Base-by-base conservation (phyloP, 495 filamentous ascomycete genomes). In the Podospora fimiseda region DNA sequence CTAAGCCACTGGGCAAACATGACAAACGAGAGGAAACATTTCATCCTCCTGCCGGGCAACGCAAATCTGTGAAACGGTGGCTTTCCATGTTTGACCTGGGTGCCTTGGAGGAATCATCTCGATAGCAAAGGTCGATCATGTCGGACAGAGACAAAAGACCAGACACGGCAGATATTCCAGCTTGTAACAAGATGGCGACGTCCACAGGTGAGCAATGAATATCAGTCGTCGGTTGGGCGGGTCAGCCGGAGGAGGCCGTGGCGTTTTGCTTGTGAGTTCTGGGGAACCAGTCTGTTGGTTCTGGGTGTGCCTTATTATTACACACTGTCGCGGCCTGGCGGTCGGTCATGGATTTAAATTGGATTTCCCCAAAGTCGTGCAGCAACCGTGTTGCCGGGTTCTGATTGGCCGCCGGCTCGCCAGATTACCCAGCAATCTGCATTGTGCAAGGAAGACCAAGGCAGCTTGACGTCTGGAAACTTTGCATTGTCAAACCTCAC, bases 261-360 rank as follows among this genome's bases (percentile, higher is more conserved):
- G 39, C 39, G n/a, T n/a, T n/a, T n/a, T n/a, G n/a, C n/a, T n/a
- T 14, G 16, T 18, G 16, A n/a, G 16, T 5, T 14, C 16, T 41
- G 39, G 14, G 16, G 13, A 41, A n/a, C 16, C 4, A 18, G 39
- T 41, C 16, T 41, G 39, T 41, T 41, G 39, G 39, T 41, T 41
- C 39, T 41, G 39, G 14, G 13, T n/a, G 8, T 18, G 39, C 4
- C 39, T 18, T 6, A 9, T 20, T n/a, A n/a, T n/a, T n/a, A n/a
- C n/a, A 24, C 23, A 47, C 44, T 14, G 44, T 15, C 23, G 54
- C 36, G 51, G 50, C 48, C 57, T 58, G 56, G 51, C 33, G 41
- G 16, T 42, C 49, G 37, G 46, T 52, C 51, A 53, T 56, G 63
- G 60, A 66, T 61, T 65, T 62, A 60, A 62, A 67, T 65, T 63